Evolutionary conservation across 2,329 filamentous ascomycete genomes (phyloP), one percentile per base, ranked within the genome.

Genomic region (Fusarium camptoceras): DNA sequence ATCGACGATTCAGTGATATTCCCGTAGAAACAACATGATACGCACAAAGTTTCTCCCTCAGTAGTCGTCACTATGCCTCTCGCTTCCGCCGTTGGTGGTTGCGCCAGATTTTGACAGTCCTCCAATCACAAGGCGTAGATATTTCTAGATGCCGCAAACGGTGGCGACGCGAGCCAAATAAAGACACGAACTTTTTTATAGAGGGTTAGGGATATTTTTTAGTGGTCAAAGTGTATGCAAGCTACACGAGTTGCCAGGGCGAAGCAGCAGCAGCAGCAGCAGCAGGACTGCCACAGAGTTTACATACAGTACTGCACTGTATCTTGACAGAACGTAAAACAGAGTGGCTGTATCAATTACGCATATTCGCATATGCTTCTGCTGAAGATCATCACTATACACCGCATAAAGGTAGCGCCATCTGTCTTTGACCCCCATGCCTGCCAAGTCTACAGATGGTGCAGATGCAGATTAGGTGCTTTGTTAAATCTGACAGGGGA

Each of bases 1-100:
- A 97, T 49, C 20, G 24, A 24, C 39, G 28, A 25, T 15, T 34
- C 5, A 22, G 34, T 43, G 49, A 25, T 55, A 59, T 37, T 65
- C 47, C 59, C 41, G 39, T 41, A 42, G n/a, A 41, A 66, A 46
- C 31, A 15, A 34, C 59, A 15, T 31, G 54, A 66, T 42, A 42
- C 63, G 22, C 28, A 39, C 44, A 53, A 30, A 20, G 59, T 44
- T 27, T 39, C 34, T 31, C 15, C n/a, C 25, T 31, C 34, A 37
- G 34, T 37, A 37, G 34, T 37, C 34, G 34, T 37, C 20, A 56
- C 54, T 11, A 25, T 22, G 16, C 10, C 18, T 42, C 15, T 66
- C 55, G 55, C 48, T 46, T 56, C 44, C 22, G 49, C 68, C 59
- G 62, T 71, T 49, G 48, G 54, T 68, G 64, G 43, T 47, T 62